Evolutionary conservation across 352 stramenopile species (phyloP).

Genomic region (Globisporangium irregulare): DNA sequence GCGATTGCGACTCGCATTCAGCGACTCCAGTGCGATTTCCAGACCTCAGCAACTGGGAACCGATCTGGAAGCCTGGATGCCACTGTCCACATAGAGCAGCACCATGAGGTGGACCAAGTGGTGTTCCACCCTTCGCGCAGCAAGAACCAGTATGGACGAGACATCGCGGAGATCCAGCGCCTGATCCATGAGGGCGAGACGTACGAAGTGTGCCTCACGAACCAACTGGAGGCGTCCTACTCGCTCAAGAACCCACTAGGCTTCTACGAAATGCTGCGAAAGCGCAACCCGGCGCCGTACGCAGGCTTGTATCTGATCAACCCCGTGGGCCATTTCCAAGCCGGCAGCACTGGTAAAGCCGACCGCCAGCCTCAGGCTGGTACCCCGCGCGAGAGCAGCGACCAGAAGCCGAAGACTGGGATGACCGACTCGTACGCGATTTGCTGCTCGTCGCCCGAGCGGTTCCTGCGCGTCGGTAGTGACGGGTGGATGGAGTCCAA

Average conservation of each 20-base stretch:
- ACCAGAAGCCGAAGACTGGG: not conserved
- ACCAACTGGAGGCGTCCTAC: constrained; percentile 79
- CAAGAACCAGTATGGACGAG: constrained; percentile 75
- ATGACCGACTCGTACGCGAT: constrained; percentile 77
- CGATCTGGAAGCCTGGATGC: not conserved
- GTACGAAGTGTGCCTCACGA: constrained; percentile 97
- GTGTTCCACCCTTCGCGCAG: constrained; percentile 60
- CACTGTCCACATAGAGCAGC: not conserved
- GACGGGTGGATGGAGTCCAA: constrained; percentile 93
- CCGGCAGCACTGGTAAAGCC: not conserved
- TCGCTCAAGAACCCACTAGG: constrained; percentile 42
- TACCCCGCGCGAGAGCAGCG: not conserved
- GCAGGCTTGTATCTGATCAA: constrained; percentile 89
- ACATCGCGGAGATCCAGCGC: constrained; percentile 87
- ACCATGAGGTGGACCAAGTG: constrained; percentile 17
- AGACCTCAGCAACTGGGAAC: not conserved
- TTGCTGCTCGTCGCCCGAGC: constrained; percentile 95
- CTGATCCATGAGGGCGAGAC: constrained; percentile 92
- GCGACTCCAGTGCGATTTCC: constrained; percentile 13
- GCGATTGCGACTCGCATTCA: constrained; percentile 3
- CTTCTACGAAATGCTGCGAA: constrained; percentile 91
- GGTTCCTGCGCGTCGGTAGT: constrained; percentile 84
- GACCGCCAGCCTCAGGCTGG: not conserved
- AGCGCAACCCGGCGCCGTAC: constrained; percentile 94
- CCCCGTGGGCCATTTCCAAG: constrained; percentile 29